These are phyloP conservation scores for Vigna hirtella DNA, from an alignment of 306 rosid genomes.

Conservation along the genomic window DNA sequence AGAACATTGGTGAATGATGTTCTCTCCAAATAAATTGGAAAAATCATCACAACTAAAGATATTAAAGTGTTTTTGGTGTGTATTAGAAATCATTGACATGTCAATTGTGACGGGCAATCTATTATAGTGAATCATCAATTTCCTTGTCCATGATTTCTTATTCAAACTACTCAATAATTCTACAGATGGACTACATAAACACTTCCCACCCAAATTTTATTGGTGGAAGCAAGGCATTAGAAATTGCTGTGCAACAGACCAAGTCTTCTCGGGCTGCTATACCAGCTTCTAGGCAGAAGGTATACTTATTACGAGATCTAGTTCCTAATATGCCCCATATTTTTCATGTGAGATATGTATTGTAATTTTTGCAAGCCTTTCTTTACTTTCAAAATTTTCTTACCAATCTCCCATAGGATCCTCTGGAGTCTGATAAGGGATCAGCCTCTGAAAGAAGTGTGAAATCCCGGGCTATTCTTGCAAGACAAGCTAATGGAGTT, in stretches of 20 bases:
- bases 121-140: slow-evolving; percentile 32
- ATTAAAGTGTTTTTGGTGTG: slow-evolving; percentile 7
- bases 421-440: slow-evolving; percentile 77
- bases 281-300: slow-evolving; percentile 77
- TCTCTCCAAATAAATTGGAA: slow-evolving; percentile 32
- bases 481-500: slow-evolving; percentile 90
- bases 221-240: slow-evolving; percentile 97
- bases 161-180: slow-evolving; percentile 31
- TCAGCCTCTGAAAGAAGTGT: slow-evolving; percentile 80
- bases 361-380: slow-evolving; percentile 7
- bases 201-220: slow-evolving; percentile 97
- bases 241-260: slow-evolving; percentile 77
- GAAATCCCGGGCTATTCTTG: slow-evolving; percentile 75
- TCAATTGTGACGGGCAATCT: slow-evolving; percentile 28
- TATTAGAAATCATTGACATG: slow-evolving; percentile 20
- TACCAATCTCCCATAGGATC: slow-evolving; percentile 65
- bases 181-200: slow-evolving; percentile 98
- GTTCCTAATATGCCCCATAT: slow-evolving; percentile 34
- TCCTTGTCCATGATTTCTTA: slow-evolving; percentile 18
- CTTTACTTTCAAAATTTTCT: neutral
- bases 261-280: slow-evolving; percentile 72
- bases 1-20: slow-evolving; percentile 3
- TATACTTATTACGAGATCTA: slow-evolving; percentile 37
- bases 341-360: slow-evolving; percentile 19
- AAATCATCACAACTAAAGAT: neutral